A percentile compares a stretch with the other conserved stretches of the same genome.
These are phyloP conservation scores for Pugionium cornutum DNA, from an alignment of 345 rosid genomes.

Conservation along the genomic window DNA sequence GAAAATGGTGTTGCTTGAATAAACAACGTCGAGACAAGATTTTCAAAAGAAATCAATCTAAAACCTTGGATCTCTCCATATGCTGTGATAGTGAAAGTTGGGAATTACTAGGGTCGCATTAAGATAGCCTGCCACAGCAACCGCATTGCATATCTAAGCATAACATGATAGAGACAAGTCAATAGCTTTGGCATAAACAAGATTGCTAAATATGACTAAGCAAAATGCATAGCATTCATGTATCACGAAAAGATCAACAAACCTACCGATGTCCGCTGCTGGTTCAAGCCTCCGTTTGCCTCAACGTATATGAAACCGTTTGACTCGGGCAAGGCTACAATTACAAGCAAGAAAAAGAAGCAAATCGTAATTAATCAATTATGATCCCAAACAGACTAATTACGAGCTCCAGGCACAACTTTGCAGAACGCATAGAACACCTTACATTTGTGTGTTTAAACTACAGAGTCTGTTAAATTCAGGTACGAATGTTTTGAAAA, in stretches of 20 bases:
- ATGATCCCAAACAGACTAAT: conserved; percentile 8
- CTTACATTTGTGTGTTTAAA: conserved; percentile 5
- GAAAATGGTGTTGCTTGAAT: conserved; percentile 11
- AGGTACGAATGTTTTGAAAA: conserved; percentile 2
- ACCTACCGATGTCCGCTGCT: conserved; percentile 99
- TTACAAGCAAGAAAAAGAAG: conserved; percentile 21
- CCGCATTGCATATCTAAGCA: conserved; percentile 97
- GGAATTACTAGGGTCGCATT: conserved; percentile 96
- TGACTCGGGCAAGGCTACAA: conserved; percentile 83
- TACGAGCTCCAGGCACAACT: conserved; percentile 10
- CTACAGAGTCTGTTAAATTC: not conserved
- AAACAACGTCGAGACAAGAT: conserved; percentile 10
- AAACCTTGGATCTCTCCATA: conserved; percentile 98
- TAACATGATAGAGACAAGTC: conserved; percentile 39
- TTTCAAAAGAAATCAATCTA: conserved; percentile 15
- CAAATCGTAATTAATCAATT: conserved; percentile 6
- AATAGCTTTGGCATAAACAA: conserved; percentile 28
- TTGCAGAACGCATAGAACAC: not conserved
- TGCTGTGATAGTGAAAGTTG: conserved; percentile 93
- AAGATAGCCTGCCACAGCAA: conserved; percentile 97
- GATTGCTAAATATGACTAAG: conserved; percentile 20
- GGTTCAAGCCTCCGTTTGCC: conserved; percentile 98
- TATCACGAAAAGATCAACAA: conserved; percentile 33
- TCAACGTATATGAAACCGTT: conserved; percentile 94
- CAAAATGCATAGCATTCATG: conserved; percentile 6